Evolutionary conservation across 2,329 filamentous ascomycete genomes (phyloP), one percentile per base, ranked within the genome.

Genomic region (Dactylellina sp.): DNA sequence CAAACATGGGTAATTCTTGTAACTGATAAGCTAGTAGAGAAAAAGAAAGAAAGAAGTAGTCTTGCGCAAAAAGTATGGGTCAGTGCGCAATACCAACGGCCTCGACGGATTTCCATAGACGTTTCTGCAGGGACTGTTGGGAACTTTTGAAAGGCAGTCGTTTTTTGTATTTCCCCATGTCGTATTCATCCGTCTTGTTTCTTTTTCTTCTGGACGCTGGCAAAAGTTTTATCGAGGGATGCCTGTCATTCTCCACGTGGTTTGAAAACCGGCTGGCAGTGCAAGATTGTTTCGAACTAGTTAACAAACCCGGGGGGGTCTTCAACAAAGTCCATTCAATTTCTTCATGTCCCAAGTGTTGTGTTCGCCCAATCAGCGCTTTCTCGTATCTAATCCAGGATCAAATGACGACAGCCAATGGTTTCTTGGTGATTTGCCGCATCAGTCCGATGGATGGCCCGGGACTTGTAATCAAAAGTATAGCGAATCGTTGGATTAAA

Each of bases 161-260:
- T 25, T 52, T 52, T 32, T 37, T 20, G 16, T 20, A 9, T 32
- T 9, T 5, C 9, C 5, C 28, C 4, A 32, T 4, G 5, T 42
- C 39, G 16, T 18, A 42, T 42, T 18, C 35, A 37, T 37, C 4
- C 28, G 9, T 9, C 9, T 32, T 32, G 28, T 9, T 32, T 32
- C 28, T 32, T 32, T 32, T 32, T 9, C 28, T 32, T 9, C 9
- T 9, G 28, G 28, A 5, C 5, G 28, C 28, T 32, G 28, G 28
- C 28, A 32, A n/a, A n/a, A 32, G 28, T 9, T 32, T 32, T 32
- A 9, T 32, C 28, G 28, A 32, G 28, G 28, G 28, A 24, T 50
- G 42, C 18, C 44, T 25, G 40, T 22, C 42, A 25, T 40, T 52
- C 42, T 28, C 59, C 59, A 62, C 59, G 59, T 62, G 59, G 59